Conservation (phyloP, 148 eudicot genomes). For the Amaranthus palmeri region DNA sequence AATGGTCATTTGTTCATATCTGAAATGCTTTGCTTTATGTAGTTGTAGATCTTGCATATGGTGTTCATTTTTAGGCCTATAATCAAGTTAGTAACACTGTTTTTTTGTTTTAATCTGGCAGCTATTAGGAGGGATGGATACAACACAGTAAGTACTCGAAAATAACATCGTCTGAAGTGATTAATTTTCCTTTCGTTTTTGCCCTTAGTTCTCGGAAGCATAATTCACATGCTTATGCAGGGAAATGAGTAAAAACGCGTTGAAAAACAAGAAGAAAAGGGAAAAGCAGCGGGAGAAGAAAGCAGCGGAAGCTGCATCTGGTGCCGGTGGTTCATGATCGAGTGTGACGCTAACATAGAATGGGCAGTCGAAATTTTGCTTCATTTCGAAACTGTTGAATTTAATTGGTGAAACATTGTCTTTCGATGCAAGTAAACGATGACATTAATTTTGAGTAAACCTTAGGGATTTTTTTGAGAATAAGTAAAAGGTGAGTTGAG, state of each 20-base stretch:
- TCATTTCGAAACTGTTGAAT: not conserved
- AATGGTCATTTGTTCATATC: not conserved
- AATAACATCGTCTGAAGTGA: not conserved
- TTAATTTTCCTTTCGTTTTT: not conserved
- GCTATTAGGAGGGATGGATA: constrained; percentile 66
- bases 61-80: not conserved
- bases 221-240: constrained; percentile 33
- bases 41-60: not conserved
- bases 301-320: constrained; percentile 62
- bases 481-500: too few relatives aligned
- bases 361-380: not conserved
- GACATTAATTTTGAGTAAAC: not conserved
- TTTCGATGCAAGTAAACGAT: too few relatives aligned
- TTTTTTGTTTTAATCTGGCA: constrained; percentile 34
- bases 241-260: constrained; percentile 84
- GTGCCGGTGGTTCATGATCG: constrained; percentile 37
- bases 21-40: not conserved
- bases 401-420: not conserved
- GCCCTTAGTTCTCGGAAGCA: not conserved
- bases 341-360: not conserved
- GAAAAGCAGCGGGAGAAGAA: constrained; percentile 93
- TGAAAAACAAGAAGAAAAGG: constrained; percentile 89
- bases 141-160: constrained; percentile 28
- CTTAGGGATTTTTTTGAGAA: too few relatives aligned
- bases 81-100: constrained; percentile 5